These are phyloP conservation scores for Salix exigua DNA, from an alignment of 345 rosid genomes.

Conservation along the genomic window DNA sequence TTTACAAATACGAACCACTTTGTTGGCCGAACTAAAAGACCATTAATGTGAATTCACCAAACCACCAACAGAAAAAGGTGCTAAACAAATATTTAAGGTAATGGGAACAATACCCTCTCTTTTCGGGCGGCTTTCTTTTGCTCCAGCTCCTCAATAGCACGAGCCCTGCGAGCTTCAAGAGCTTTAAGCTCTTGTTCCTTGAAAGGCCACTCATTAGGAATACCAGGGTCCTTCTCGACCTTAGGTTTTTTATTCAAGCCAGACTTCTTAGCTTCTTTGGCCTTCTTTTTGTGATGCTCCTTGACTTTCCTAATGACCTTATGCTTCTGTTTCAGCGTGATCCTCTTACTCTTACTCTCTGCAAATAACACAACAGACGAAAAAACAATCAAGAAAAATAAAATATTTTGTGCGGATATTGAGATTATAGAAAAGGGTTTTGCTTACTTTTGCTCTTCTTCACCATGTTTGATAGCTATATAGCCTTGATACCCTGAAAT, in stretches of 20 bases:
- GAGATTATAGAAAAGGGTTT: background rate
- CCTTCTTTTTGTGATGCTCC: slow-evolving; percentile 93
- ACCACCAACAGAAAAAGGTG: background rate
- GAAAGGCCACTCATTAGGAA: slow-evolving; percentile 96
- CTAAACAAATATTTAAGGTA: background rate
- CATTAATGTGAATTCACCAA: background rate
- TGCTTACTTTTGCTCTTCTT: slow-evolving; percentile 77
- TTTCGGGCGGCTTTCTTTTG: slow-evolving; percentile 83
- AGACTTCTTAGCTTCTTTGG: slow-evolving; percentile 87
- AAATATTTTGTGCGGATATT: background rate
- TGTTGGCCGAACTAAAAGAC: background rate
- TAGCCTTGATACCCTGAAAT: too few species aligned
- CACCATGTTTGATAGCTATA: slow-evolving; percentile 44
- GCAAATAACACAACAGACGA: slow-evolving; percentile 6
- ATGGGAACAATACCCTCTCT: slow-evolving; percentile 59
- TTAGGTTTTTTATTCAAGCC: slow-evolving; percentile 48
- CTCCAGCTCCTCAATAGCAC: slow-evolving; percentile 79
- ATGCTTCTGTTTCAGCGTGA: slow-evolving; percentile 72
- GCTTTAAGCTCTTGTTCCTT: slow-evolving; percentile 97
- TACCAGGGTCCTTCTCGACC: slow-evolving; percentile 94
- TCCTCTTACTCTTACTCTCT: slow-evolving; percentile 97
- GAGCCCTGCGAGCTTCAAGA: slow-evolving; percentile 81
- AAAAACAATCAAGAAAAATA: background rate
- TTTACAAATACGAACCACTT: too few species aligned
- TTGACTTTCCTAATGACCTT: slow-evolving; percentile 86